Conservation (phyloP, 78 protist species). For the Dictyostelium capitatum region DNA sequence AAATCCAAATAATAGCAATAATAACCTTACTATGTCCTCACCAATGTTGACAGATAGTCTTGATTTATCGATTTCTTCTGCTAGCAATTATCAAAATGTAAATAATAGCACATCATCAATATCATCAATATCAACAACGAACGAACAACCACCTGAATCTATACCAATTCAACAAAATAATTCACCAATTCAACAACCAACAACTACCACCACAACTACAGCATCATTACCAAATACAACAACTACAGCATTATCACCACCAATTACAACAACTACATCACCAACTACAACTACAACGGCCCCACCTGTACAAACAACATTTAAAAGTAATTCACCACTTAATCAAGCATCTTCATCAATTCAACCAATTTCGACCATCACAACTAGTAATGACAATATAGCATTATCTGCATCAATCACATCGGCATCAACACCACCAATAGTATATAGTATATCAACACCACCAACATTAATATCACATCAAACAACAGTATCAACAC, state of each 20-base stretch:
- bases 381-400: not conserved
- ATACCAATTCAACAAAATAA: not conserved
- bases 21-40: no score
- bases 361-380: constrained; percentile 10
- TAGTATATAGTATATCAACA: not conserved
- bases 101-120: not conserved
- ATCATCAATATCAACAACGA: not conserved
- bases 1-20: not conserved
- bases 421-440: not conserved
- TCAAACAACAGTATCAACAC: constrained; percentile 8
- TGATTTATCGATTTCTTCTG: no score
- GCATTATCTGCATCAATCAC: not conserved
- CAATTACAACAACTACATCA: not conserved
- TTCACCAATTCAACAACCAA: not conserved
- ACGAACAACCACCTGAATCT: not conserved
- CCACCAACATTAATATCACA: not conserved
- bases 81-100: not conserved
- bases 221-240: not conserved
- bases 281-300: not conserved
- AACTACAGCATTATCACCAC: not conserved
- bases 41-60: no score
- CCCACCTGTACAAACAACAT: not conserved
- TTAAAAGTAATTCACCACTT: not conserved
- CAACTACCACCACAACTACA: not conserved
- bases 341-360: not conserved